A percentile compares a stretch with the other conserved stretches of the same genome.
Evolutionary conservation across 83 land plant genomes (phyloP).

Genomic region (Thuja plicata): DNA sequence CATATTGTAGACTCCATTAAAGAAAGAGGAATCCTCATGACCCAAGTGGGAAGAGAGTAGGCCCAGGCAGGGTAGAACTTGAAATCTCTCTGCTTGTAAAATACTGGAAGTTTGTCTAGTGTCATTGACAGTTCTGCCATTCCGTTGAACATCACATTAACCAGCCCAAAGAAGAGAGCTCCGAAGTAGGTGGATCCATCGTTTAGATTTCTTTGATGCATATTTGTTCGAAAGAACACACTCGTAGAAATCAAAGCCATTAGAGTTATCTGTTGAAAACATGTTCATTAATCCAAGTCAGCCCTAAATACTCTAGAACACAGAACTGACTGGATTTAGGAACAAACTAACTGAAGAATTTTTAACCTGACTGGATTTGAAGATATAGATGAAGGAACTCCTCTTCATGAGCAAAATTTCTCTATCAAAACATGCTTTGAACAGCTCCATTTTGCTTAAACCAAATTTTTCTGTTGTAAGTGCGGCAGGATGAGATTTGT

Average conservation of each 20-base stretch:
- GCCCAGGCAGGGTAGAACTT: conserved; percentile 69
- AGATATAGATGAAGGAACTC: conserved; percentile 48
- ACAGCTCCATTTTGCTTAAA: conserved; percentile 36
- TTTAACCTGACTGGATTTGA: conserved; percentile 44
- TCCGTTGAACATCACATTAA: conserved; percentile 54
- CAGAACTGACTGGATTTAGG: background rate
- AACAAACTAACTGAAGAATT: background rate
- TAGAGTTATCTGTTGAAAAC: background rate
- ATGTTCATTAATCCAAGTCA: background rate
- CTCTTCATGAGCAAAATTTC: conserved; percentile 59
- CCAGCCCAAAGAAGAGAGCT: conserved; percentile 39
- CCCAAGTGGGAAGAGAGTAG: conserved; percentile 36
- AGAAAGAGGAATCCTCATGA: conserved; percentile 50
- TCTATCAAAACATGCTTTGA: conserved; percentile 48
- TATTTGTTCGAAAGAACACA: conserved; percentile 43
- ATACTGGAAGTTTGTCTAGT: conserved; percentile 52
- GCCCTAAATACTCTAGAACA: background rate
- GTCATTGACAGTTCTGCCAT: conserved; percentile 49
- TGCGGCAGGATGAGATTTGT: conserved; percentile 40
- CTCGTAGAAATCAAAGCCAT: conserved; percentile 18
- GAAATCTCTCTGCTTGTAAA: conserved; percentile 64
- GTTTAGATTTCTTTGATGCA: conserved; percentile 20
- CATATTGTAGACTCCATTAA: conserved; percentile 51
- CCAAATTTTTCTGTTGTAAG: conserved; percentile 46
- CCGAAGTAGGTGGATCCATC: conserved; percentile 38